Base-by-base conservation (phyloP, 2,329 filamentous ascomycete species). In the Hyphodiscus sp. region DNA sequence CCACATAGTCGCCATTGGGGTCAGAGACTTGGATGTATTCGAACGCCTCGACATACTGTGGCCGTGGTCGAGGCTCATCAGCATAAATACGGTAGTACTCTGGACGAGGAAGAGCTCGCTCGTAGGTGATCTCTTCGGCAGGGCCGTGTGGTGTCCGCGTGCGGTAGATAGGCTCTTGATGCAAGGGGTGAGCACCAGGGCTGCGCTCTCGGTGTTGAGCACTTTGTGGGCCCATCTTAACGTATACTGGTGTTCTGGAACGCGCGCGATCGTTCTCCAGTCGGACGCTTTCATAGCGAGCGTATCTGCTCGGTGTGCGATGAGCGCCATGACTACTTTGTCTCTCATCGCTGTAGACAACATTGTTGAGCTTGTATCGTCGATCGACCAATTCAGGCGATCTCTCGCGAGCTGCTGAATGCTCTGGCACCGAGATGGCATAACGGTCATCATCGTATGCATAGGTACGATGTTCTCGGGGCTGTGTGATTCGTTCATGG, bases 1-100 rank as follows among this genome's bases (percentile, higher is more conserved):
- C 69, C 55, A 74, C 72, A 55, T 78, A 79, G 47, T 75, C 70
- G 11, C 76, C 75, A 19, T 71, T 65, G 1, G 71, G 67, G 59
- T 75, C 73, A 13, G 70, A 68, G 8, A 76, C 71, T 41, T 74
- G 71, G 33, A 80, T 69, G 11, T 77, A 66, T 60, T 80, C 76
- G 4, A 69, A 63, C 47, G 71, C 58, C 46, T 72, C 71, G 6
- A 62, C 53, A 55, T 68, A 65, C 49, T 63, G 62, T 45, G 62
- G 57, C 42, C 67, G 66, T n/a, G 58, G 57, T 23, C 57, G 63
- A 45, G 60, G 63, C 20, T 67, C 65, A 45, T 70, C 67, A 29
- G 61, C 63, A 51, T 69, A 70, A 18, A 64, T 61, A 7, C 64
- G 65, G 46, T 68, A 68, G 47, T 71, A 70, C 18, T 69, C 70